phyloP scores from a whole-genome alignment of 176 grass and related monocot genomes.

The Secale cereale region DNA sequence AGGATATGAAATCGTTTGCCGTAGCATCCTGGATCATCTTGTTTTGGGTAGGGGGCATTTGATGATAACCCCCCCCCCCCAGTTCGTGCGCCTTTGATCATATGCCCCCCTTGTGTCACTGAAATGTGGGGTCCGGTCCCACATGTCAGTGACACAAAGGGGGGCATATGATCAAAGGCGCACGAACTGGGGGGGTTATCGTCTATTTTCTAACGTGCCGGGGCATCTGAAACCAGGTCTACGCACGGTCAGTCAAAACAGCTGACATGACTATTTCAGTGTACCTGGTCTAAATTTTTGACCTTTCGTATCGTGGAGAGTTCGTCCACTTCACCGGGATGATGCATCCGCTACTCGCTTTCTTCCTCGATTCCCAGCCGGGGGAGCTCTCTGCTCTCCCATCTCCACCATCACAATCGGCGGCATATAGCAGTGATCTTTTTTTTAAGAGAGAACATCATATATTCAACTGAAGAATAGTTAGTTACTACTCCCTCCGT shows the following conservation, averaged over 20 bases:
- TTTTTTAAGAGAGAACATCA: not conserved
- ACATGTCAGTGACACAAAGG: too few relatives aligned
- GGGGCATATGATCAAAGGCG: too few relatives aligned
- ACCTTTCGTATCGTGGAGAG: not conserved
- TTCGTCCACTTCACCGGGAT: not conserved
- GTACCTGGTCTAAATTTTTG: not conserved
- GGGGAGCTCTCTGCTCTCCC: not conserved
- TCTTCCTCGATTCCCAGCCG: not conserved
- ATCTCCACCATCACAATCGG: not conserved
- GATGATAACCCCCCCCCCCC: too few relatives aligned
- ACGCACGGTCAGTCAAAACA: not conserved
- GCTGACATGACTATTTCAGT: not conserved
- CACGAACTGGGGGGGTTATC: too few relatives aligned
- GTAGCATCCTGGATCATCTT: not conserved
- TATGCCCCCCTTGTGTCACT: too few relatives aligned
- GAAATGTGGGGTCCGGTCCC: too few relatives aligned
- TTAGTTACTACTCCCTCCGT: too few relatives aligned
- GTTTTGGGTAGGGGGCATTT: not conserved
- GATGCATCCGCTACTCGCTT: not conserved
- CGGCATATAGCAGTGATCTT: not conserved
- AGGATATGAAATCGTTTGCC: not conserved
- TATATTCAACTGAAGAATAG: not conserved
- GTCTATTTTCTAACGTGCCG: not conserved
- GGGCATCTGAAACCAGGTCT: not conserved
- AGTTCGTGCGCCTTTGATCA: too few relatives aligned